Evolutionary conservation across 2,329 filamentous ascomycete species (phyloP), one percentile per base, ranked within the genome.

Genomic region (Ophiostoma pallidulum): DNA sequence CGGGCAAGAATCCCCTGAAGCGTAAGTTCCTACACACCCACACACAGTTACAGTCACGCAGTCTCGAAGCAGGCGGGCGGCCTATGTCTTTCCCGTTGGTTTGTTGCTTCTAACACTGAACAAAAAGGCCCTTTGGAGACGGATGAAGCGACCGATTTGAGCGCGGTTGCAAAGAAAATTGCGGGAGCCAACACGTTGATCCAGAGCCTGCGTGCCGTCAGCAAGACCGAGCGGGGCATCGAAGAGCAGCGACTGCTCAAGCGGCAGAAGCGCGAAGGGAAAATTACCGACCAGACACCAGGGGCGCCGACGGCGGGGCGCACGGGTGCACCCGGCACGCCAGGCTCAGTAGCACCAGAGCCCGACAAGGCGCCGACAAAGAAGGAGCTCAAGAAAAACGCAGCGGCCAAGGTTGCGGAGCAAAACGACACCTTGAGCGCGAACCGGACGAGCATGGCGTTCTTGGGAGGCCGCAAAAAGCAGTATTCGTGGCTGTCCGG

Each of bases 371-470:
- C 80, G 4, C 74, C 86, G 44, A 85, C 84, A 4, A 96, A 96
- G 72, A 96, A 96, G 67, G 89, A 95, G 62, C 74, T 72, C 51
- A 79, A 84, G 60, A 87, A 83, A 64, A 75, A 84, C 55, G 77
- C 80, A n/a, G 82, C 87, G 51, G 82, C 88, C 52, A 86, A 85
- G 57, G 77, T 82, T 19, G 84, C 80, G 0, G 87, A 94, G 59
- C 84, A 84, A 16, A 82, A 82, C 50, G 85, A 83, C 54, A 88
- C 91, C 54, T 80, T 82, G 19, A 85, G 83, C 53, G 88, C 91
- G 22, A 95, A 96, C 61, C 74, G 80, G 47, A 95, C 90, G 0
- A 86, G 75, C 2, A 74, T 89, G 37, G 83, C 84, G 48, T 73
- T 76, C 57, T 74, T 77, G 61, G 77, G 78, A 4, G 65, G 67